A percentile compares a stretch with the other conserved stretches of the same genome.
These are phyloP conservation scores for Acephala macrosclerotiorum DNA, from an alignment of 2,329 filamentous ascomycete genomes.

Conservation along the genomic window DNA sequence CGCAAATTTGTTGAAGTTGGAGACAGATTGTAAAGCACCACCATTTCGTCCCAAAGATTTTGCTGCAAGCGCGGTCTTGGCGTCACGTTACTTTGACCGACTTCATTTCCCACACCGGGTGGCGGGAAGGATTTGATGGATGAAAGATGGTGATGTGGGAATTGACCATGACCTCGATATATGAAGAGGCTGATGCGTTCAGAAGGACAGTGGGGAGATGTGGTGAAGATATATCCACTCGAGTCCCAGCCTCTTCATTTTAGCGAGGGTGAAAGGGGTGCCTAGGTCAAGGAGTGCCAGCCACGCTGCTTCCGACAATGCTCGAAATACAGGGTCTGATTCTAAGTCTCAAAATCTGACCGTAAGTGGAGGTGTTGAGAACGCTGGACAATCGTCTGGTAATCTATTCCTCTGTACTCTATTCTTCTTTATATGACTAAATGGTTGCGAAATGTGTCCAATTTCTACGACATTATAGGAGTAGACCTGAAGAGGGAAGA, in stretches of 20 bases:
- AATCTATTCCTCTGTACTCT: too few species aligned
- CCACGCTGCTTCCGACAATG: too few species aligned
- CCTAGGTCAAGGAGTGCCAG: background rate
- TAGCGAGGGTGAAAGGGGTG: background rate
- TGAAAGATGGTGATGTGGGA: background rate
- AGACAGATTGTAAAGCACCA: background rate
- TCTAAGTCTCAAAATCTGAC: too few species aligned
- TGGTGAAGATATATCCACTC: background rate
- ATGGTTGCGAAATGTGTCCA: too few species aligned
- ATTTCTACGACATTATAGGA: too few species aligned
- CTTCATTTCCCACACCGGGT: background rate
- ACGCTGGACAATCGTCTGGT: too few species aligned
- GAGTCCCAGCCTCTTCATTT: background rate
- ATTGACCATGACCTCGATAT: background rate
- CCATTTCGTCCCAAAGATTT: background rate
- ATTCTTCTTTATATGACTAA: too few species aligned
- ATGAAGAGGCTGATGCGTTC: background rate
- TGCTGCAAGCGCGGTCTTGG: background rate
- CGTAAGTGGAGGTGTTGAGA: too few species aligned
- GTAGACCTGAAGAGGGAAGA: too few species aligned
- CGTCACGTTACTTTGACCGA: background rate
- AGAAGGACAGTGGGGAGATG: background rate
- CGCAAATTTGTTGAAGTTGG: background rate
- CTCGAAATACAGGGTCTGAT: too few species aligned
- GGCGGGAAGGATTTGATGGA: background rate